These are phyloP conservation scores for Coemansia sp. DNA, from an alignment of 192 early-diverging fungal genomes.

Conservation along the genomic window DNA sequence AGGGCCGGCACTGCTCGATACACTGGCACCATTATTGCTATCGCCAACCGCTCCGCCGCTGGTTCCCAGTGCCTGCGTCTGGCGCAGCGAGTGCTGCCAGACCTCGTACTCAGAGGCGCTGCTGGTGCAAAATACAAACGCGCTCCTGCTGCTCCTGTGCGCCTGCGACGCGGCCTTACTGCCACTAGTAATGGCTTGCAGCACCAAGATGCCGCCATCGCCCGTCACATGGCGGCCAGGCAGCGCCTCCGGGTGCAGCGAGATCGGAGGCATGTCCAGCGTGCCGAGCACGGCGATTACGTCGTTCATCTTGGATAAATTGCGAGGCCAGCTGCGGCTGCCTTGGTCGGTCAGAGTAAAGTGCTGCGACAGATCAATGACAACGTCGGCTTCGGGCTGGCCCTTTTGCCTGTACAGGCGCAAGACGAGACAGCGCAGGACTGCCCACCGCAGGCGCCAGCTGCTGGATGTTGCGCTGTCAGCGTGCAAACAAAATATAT, in stretches of 20 bases:
- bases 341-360: slow-evolving; percentile 51
- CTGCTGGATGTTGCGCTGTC: slow-evolving; percentile 11
- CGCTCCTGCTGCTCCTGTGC: slow-evolving; percentile 7
- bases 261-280: slow-evolving; percentile 3
- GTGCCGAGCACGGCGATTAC: not conserved
- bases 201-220: slow-evolving; percentile 41
- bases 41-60: slow-evolving; percentile 14
- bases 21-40: slow-evolving; percentile 39
- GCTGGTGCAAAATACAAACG: slow-evolving; percentile 31
- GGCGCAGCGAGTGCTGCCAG: slow-evolving; percentile 42
- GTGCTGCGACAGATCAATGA: slow-evolving; percentile 37
- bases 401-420: slow-evolving; percentile 45
- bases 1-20: slow-evolving; percentile 32
- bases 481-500: slow-evolving; percentile 40
- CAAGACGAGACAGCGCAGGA: slow-evolving; percentile 44
- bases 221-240: slow-evolving; percentile 3
- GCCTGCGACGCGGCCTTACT: slow-evolving; percentile 13
- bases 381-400: slow-evolving; percentile 27
- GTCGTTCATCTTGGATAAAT: slow-evolving; percentile 17
- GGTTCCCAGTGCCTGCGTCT: slow-evolving; percentile 25
- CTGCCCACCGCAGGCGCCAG: slow-evolving; percentile 56
- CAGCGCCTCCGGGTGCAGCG: not conserved
- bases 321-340: slow-evolving; percentile 42
- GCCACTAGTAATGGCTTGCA: slow-evolving; percentile 29
- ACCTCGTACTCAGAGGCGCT: slow-evolving; percentile 42